Base-by-base conservation (phyloP, 495 filamentous ascomycete genomes). In the Xylaria acuta region DNA sequence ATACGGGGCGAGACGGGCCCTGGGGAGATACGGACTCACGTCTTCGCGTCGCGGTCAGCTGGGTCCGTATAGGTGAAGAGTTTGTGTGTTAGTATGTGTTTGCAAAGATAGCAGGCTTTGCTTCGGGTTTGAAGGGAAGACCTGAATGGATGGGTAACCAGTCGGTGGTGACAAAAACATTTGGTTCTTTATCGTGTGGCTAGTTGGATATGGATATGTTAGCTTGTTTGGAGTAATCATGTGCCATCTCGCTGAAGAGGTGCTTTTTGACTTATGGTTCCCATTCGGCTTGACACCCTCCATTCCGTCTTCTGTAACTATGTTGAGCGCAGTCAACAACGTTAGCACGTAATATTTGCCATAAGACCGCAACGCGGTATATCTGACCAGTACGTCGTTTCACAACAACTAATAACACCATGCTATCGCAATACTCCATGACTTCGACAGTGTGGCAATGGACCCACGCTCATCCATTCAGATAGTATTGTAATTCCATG, bases 21-120 rank as follows among this genome's bases (percentile, higher is more conserved):
- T 71, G 18, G 59, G 59, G 1, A 20, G 69, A 16, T 64, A 54
- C 20, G 36, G 41, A 2, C 59, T 38, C 4, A 71, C 69, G 9
- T 43, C 59, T 41, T 4, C 1, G 27, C 45, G 69, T 32, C 43
- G 45, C 1, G 69, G 68, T 16, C n/a, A 32, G 41, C 32, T 63
- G 27, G 32, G 47, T 9, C 47, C 59, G 59, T 54, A 54, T 45
- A 16, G 56, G 54, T 70, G 32, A 27, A 14, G 14, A 2, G 25
- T 32, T 41, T 22, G 40, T 64, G 5, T 16, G 1, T 43, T 14
- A 16, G 11, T 51, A 25, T 18, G 20, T 25, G 30, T 38, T 38
- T 38, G 56, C 22, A 41, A 22, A 9, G 22, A 16, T 36, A 16
- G 12, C 11, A 18, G 27, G 27, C 53, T 25, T 56, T 12, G 51